phyloP scores from a whole-genome alignment of 2,329 filamentous ascomycete genomes.

The Arachnomyces sp. region DNA sequence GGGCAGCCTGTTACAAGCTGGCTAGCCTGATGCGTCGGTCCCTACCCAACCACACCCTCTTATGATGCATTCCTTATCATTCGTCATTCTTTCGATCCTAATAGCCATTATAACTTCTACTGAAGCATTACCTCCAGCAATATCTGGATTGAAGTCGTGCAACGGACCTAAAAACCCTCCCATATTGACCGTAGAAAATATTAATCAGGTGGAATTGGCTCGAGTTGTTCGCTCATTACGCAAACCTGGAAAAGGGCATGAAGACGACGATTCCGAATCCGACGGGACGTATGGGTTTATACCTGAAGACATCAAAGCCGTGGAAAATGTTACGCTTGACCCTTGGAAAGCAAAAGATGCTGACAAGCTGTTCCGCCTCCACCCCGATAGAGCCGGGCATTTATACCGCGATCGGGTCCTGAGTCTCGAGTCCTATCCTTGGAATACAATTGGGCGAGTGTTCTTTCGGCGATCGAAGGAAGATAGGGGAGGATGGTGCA shows the following conservation, averaged over 20 bases:
- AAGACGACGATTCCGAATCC: slow-evolving; percentile 4
- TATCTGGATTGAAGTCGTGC: slow-evolving; percentile 4
- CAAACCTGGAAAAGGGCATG: slow-evolving; percentile 3
- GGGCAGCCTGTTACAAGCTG: too few species aligned
- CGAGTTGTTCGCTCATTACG: slow-evolving; percentile 7
- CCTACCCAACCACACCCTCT: background rate
- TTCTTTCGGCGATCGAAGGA: slow-evolving; percentile 13
- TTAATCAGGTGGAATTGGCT: slow-evolving; percentile 8
- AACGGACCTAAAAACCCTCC: slow-evolving; percentile 1
- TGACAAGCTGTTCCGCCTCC: slow-evolving; percentile 2
- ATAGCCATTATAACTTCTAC: slow-evolving; percentile 4
- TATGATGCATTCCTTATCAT: slow-evolving; percentile 10
- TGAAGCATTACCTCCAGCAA: slow-evolving; percentile 2
- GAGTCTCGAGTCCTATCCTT: slow-evolving; percentile 13
- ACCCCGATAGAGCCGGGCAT: slow-evolving; percentile 6
- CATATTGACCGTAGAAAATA: slow-evolving; percentile 6
- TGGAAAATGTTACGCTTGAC: background rate
- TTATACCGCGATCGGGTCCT: slow-evolving; percentile 12
- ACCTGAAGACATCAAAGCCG: background rate
- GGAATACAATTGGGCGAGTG: slow-evolving; percentile 16
- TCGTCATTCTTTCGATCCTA: slow-evolving; percentile 8
- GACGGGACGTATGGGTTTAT: slow-evolving; percentile 11
- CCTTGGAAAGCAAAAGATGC: slow-evolving; percentile 7
- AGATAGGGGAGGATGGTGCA: slow-evolving; percentile 17
- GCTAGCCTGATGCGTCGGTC: too few species aligned